These are phyloP conservation scores for Schizochytrium sp. DNA, from an alignment of 108 stramenopile genomes.

Conservation along the genomic window DNA sequence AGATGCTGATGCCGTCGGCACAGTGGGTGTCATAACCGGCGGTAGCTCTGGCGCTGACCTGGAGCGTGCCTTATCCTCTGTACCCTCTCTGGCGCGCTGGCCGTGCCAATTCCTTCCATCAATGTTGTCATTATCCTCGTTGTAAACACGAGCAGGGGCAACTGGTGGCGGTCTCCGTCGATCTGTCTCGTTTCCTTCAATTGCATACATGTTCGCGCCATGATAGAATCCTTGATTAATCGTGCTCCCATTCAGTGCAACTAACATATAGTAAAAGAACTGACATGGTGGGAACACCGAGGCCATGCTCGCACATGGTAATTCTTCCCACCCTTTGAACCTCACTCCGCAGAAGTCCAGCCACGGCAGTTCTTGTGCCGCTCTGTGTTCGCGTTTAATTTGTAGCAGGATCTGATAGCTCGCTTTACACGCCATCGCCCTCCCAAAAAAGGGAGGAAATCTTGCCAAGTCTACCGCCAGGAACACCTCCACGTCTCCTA, in stretches of 20 bases:
- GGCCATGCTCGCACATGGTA: slow-evolving; percentile 24
- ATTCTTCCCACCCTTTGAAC: slow-evolving; percentile 13
- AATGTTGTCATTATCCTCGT: no score
- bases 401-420: slow-evolving; percentile 50
- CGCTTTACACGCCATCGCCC: slow-evolving; percentile 50
- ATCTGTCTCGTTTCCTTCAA: neutral
- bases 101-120: no score
- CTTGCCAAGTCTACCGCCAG: slow-evolving; percentile 40
- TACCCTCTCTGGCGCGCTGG: no score
- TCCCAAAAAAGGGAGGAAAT: neutral
- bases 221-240: neutral
- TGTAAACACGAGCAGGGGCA: no score
- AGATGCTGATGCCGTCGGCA: no score
- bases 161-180: no score
- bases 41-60: no score
- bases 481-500: slow-evolving; percentile 31
- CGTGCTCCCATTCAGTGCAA: slow-evolving; percentile 15
- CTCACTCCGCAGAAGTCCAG: neutral
- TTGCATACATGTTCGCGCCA: neutral
- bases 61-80: no score
- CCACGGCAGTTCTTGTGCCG: slow-evolving; percentile 22
- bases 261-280: slow-evolving; percentile 58
- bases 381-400: slow-evolving; percentile 28
- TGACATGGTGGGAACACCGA: neutral
- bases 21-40: no score